Percentiles rank a stretch among this genome's conserved stretches.
Evolutionary conservation across 768 basidiomycete genomes (phyloP).

Genomic region (Fomitopsis serialis): DNA sequence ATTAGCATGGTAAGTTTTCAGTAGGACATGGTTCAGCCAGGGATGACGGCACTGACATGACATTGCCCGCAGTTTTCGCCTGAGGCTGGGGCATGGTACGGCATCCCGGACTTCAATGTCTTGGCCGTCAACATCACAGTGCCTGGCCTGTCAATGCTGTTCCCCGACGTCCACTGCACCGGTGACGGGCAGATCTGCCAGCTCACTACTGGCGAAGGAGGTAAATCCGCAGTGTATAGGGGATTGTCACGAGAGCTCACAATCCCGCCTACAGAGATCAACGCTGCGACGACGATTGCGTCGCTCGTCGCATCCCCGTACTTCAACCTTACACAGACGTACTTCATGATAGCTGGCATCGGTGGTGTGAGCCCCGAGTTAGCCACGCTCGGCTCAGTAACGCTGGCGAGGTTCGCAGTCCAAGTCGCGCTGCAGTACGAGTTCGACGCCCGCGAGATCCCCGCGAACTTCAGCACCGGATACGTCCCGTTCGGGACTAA

Average conservation of each 20-base stretch:
- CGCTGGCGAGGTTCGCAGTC: conserved; percentile 33
- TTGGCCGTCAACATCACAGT: conserved; percentile 32
- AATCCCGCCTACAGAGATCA: conserved; percentile 27
- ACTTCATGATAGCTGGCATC: conserved; percentile 38
- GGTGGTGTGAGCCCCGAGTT: conserved; percentile 35
- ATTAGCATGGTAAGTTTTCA: background rate
- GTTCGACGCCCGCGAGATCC: conserved; percentile 37
- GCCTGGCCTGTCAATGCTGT: conserved; percentile 34
- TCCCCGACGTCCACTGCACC: conserved; percentile 33
- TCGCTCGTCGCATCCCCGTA: conserved; percentile 26
- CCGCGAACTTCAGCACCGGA: conserved; percentile 30
- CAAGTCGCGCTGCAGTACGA: conserved; percentile 35
- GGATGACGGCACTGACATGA: no score
- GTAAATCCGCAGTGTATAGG: no score
- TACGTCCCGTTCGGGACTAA: conserved; percentile 29
- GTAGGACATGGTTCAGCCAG: no score
- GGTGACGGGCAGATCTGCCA: conserved; percentile 29
- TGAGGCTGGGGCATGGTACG: conserved; percentile 14
- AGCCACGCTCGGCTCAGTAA: conserved; percentile 32
- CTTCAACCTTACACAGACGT: conserved; percentile 34
- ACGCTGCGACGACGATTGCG: conserved; percentile 29
- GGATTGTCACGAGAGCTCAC: no score
- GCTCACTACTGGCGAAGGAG: conserved; percentile 29
- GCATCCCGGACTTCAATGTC: conserved; percentile 22
- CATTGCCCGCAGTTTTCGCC: no score